Base-by-base conservation (phyloP, 192 early-diverging fungal genomes). In the Mortierella antarctica region DNA sequence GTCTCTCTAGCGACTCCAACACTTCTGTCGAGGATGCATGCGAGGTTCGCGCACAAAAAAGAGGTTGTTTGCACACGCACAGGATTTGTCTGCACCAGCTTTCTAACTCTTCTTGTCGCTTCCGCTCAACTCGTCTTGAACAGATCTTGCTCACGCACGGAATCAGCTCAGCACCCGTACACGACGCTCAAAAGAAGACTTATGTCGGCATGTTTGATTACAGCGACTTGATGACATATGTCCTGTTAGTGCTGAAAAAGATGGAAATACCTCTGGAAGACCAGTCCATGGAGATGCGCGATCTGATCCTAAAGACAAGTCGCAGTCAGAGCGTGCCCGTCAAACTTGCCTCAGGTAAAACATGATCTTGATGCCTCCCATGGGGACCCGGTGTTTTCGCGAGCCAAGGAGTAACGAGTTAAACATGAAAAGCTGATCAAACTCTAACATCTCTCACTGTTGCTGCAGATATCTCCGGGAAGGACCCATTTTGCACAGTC, bases 191-290 rank as follows among this genome's bases (percentile, higher is more conserved):
- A 42, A 77, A 67, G 17, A 84, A 84, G 15, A 82, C 84, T 10
- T 96, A 90, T 72, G 84, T 92, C 15, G 95, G 95, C 52, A 94
- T 96, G 92, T 95, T 96, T 83, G 95, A 96, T 74, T 91, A 92
- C 71, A 91, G 90, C 55, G 95, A 96, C 59, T 76, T 95, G 52
- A 92, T 93, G 66, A 81, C 92, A 0, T 96, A 92, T 82, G 75
- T 96, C 3, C 72, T 96, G 51, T 58, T 92, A 14, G 83, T 89
- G 9, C 81, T 93, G 41, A 83, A 86, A 46, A 90, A 87, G 50
- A 86, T 84, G 59, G 47, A 78, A 2, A 57, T 78, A 20, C 71
- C 63, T 17, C 50, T 54, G 18, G 79, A 78, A 15, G 72, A 83
- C 23, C 65, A 82, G 42, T 79, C 86, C 4, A 49, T 86, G 13